Evolutionary conservation across 805 yeast genomes (phyloP).

Genomic region (Lachancea lanzarotensis): DNA sequence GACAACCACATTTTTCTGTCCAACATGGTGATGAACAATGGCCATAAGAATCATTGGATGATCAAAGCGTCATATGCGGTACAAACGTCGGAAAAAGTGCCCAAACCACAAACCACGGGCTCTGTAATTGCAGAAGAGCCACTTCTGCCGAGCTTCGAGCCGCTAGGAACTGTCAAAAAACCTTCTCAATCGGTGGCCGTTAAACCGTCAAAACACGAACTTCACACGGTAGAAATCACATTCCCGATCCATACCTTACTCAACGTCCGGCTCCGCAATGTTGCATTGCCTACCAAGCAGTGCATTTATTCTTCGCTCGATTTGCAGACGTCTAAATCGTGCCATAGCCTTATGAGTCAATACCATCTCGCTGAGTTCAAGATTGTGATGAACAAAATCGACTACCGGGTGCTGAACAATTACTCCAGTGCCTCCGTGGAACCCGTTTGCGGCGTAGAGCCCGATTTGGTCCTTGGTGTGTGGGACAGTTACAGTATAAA

Average conservation of each 20-base stretch:
- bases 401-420: slow-evolving; percentile 18
- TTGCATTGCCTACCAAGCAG: slow-evolving; percentile 15
- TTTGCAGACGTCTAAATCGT: slow-evolving; percentile 18
- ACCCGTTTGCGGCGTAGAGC: slow-evolving; percentile 18
- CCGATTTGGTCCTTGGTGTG: slow-evolving; percentile 19
- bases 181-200: not conserved
- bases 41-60: slow-evolving; percentile 21
- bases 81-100: slow-evolving; percentile 4
- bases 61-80: slow-evolving; percentile 4
- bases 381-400: not conserved
- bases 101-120: not conserved
- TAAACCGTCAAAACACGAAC: not conserved
- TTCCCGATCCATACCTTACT: slow-evolving; percentile 30
- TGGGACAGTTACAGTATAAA: slow-evolving; percentile 26
- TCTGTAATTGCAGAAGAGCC: slow-evolving; percentile 11
- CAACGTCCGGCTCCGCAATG: slow-evolving; percentile 29
- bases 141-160: slow-evolving; percentile 23
- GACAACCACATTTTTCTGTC: slow-evolving; percentile 22
- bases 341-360: not conserved
- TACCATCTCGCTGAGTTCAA: not conserved
- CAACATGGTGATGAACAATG: slow-evolving; percentile 31
- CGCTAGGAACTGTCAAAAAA: slow-evolving; percentile 12
- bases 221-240: not conserved
- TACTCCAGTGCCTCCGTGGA: slow-evolving; percentile 16
- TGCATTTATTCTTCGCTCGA: slow-evolving; percentile 29